phyloP scores from a whole-genome alignment of 345 rosid genomes.

The Noccaea bulbosa region DNA sequence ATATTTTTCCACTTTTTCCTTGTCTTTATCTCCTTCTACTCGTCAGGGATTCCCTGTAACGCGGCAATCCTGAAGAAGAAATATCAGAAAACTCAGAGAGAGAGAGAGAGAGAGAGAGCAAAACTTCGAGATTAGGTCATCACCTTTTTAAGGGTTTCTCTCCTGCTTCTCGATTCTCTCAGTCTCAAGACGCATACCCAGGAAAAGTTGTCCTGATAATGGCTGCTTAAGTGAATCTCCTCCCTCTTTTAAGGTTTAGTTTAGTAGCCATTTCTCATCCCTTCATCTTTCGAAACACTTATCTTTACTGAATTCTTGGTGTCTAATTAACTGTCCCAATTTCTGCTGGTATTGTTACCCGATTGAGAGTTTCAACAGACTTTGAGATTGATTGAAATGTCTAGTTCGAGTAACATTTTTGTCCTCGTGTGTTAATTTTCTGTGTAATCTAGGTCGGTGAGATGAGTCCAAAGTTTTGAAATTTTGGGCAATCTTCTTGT shows the following conservation, averaged over 20 bases:
- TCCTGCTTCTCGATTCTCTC: slow-evolving; percentile 1
- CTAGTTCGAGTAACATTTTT: slow-evolving; percentile 7
- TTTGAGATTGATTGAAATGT: slow-evolving; percentile 3
- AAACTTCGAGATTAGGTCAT: slow-evolving; percentile 25
- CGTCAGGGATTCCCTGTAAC: slow-evolving; percentile 42
- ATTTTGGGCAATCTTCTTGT: not conserved
- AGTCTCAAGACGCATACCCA: slow-evolving; percentile 15
- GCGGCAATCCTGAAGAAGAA: slow-evolving; percentile 38
- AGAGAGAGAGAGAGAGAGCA: not conserved
- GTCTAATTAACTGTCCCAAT: not conserved
- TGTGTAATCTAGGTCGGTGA: not conserved
- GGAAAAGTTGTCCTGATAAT: not conserved
- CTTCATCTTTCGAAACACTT: not conserved
- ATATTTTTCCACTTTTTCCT: slow-evolving; percentile 27
- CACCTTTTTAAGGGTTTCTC: not conserved
- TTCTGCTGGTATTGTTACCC: not conserved
- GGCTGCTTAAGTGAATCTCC: slow-evolving; percentile 3
- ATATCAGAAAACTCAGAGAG: slow-evolving; percentile 6
- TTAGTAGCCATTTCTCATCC: not conserved
- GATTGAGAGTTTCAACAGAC: not conserved
- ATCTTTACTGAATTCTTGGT: not conserved
- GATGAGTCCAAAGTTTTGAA: slow-evolving; percentile 25
- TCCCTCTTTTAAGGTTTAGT: slow-evolving; percentile 20
- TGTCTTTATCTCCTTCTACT: slow-evolving; percentile 28
- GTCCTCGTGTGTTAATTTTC: not conserved